Conservation (phyloP, 2,329 filamentous ascomycete species). For the Fusarium sp. region DNA sequence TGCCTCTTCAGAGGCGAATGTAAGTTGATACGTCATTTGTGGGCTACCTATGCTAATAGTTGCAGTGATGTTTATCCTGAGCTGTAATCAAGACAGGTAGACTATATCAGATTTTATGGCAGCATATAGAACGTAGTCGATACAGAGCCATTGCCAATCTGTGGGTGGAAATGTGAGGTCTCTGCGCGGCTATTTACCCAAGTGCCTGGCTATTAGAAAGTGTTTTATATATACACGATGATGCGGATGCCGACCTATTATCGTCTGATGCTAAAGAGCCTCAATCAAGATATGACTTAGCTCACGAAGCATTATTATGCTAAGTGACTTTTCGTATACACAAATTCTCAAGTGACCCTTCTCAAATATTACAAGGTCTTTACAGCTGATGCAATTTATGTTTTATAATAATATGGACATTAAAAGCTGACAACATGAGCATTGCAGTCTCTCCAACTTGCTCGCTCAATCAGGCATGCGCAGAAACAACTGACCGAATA, state of each 20-base stretch:
- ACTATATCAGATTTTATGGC: not conserved
- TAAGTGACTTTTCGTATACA: no score
- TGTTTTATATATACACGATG: not conserved
- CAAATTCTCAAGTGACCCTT: not conserved
- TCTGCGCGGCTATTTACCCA: no score
- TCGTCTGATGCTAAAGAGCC: not conserved
- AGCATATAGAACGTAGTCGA: not conserved
- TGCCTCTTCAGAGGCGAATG: conserved; percentile 64
- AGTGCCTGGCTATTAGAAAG: not conserved
- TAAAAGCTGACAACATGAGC: not conserved
- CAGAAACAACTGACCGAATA: not conserved
- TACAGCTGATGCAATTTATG: not conserved
- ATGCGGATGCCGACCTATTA: not conserved
- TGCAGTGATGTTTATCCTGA: conserved; percentile 42
- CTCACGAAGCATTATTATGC: not conserved
- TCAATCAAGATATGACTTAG: no score
- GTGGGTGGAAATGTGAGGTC: no score
- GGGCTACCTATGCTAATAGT: not conserved
- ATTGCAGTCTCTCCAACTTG: not conserved
- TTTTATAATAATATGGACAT: not conserved
- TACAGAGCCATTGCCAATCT: not conserved
- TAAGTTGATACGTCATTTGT: conserved; percentile 50
- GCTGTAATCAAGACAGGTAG: conserved; percentile 3
- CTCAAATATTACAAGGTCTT: not conserved
- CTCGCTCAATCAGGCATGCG: no score